Evolutionary conservation across 1,139 yeast genomes (phyloP), one percentile per base, ranked within the genome.

Genomic region (Nakaseomyces nivariensis): DNA sequence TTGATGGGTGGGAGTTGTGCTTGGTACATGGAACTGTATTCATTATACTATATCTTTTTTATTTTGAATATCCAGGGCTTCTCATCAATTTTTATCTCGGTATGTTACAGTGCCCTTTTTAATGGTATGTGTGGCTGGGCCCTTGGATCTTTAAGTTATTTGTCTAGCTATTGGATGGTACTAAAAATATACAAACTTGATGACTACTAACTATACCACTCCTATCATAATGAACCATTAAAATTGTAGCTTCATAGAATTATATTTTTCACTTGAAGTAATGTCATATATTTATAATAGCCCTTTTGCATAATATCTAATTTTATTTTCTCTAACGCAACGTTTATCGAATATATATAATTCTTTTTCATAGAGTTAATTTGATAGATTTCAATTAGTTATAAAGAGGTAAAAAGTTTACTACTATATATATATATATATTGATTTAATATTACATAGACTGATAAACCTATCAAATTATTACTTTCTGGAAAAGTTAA

Each of bases 141-240:
- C 3, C 81, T 88, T 58, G 96, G 96, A 7, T 75, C 94, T 0
- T 72, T 87, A 33, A 89, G 90, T 4, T 76, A 85, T 48, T 64
- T 82, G 43, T 54, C 63, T 10, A 55, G 63, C 33, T 52, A 56
- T 33, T 55, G 58, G 56, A 61, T 63, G 44, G 54, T 64, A 25
- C 53, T 54, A 44, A 54, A 48, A 47, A 49, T 58, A 10, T 51
- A 53, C 45, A 36, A 47, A 36, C 34, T 41, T 13, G 44, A 41
- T 11, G 42, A 38, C 31, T 38, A 38, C 11, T 38, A 26, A 38
- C 9, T 5, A 26, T 10, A 17, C 26, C n/a, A 11, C 36, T 33
- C n/a, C 13, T 29, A 29, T 29, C 9, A 7, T 9, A 29, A 29
- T 7, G 2, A 29, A 29, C 6, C 31, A 29, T 29, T 7, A 29